A percentile compares a stretch with the other conserved stretches of the same genome.
These are phyloP conservation scores for Porphyrellus cyaneotinctus DNA, from an alignment of 768 basidiomycete genomes.

Conservation along the genomic window DNA sequence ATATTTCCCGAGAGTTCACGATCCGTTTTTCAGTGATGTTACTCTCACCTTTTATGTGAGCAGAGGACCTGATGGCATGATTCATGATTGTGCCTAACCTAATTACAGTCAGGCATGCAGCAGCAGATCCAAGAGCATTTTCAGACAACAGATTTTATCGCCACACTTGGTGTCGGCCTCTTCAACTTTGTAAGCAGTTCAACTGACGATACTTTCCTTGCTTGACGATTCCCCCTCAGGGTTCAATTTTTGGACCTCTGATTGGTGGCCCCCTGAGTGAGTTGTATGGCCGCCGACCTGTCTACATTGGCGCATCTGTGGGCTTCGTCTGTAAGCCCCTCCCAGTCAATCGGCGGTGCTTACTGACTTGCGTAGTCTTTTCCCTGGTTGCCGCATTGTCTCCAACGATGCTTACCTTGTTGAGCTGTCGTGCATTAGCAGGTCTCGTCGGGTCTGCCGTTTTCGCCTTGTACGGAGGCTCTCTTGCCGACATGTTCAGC, in stretches of 20 bases:
- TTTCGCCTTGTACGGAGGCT: constrained; percentile 24
- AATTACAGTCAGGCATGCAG: constrained; percentile 23
- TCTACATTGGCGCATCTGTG: constrained; percentile 20
- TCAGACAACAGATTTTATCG: constrained; percentile 10
- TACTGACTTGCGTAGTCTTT: constrained; percentile 14
- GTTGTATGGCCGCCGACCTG: constrained; percentile 19
- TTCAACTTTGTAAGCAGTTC: constrained; percentile 16
- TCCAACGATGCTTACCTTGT: constrained; percentile 13
- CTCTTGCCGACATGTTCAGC: constrained; percentile 23
- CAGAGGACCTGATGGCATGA: not conserved
- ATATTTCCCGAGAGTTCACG: constrained; percentile 5
- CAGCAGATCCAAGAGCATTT: constrained; percentile 25
- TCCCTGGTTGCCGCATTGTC: constrained; percentile 19
- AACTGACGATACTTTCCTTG: not conserved
- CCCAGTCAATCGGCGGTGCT: not conserved
- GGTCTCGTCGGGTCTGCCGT: constrained; percentile 20
- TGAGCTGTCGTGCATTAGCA: constrained; percentile 19
- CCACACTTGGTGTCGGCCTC: constrained; percentile 21
- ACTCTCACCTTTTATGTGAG: constrained; percentile 26
- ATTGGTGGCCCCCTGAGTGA: constrained; percentile 24
- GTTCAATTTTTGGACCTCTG: constrained; percentile 20
- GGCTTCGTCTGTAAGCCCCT: constrained; percentile 16
- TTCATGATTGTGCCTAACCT: not conserved
- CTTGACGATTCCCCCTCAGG: constrained; percentile 8
- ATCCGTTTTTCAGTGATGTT: constrained; percentile 15